phyloP scores from a whole-genome alignment of 108 stramenopile genomes.

The Cyclotella baltica region DNA sequence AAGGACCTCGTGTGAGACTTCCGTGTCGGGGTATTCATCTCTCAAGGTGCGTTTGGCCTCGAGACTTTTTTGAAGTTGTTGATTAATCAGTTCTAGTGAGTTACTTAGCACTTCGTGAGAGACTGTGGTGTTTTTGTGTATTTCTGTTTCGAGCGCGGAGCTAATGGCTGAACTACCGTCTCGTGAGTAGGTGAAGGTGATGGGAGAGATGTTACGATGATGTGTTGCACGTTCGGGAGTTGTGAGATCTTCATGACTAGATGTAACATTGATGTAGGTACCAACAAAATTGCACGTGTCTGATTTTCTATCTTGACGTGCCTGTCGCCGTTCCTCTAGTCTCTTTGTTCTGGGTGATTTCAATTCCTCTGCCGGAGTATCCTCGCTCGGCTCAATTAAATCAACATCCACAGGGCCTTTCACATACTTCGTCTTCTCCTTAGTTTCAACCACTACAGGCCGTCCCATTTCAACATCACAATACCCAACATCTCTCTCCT shows the following conservation, averaged over 20 bases:
- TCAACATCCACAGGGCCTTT: no score
- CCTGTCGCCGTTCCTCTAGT: background rate
- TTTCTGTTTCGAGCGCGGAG: background rate
- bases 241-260: background rate
- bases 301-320: background rate
- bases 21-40: no score
- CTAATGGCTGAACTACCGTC: constrained; percentile 1
- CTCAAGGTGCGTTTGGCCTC: background rate
- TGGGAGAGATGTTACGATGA: background rate
- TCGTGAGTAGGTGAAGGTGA: background rate
- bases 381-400: background rate
- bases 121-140: background rate
- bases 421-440: no score
- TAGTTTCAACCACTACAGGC: no score
- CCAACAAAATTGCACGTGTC: constrained; percentile 21
- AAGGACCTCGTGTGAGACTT: background rate
- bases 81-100: constrained; percentile 8
- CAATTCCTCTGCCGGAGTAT: background rate
- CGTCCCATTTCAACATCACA: background rate
- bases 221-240: constrained; percentile 2
- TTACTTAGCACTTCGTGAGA: background rate
- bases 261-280: constrained; percentile 10
- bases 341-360: background rate
- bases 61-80: constrained; percentile 1
- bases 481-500: background rate